Conservation (phyloP, 441 rosid genomes). For the Metrosideros polymorpha region DNA sequence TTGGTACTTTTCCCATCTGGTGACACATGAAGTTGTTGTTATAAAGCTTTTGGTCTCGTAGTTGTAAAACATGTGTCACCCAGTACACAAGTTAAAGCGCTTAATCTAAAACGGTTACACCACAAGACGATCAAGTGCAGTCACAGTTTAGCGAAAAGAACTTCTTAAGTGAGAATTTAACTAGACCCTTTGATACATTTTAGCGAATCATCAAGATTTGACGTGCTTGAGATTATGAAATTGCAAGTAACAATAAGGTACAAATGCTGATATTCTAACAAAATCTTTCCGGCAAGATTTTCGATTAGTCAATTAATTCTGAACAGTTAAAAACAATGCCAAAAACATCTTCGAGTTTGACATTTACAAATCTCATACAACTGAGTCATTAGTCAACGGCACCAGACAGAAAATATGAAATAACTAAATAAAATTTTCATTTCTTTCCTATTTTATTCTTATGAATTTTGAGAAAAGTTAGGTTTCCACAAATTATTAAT, state of each 20-base stretch:
- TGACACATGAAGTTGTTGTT: not conserved
- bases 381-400: not conserved
- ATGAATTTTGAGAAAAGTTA: not conserved
- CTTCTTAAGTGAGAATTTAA: not conserved
- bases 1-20: no score
- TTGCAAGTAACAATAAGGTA: not conserved
- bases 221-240: not conserved
- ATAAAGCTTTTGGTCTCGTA: not conserved
- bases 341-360: not conserved
- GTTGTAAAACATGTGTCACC: not conserved
- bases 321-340: not conserved
- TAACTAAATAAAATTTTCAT: not conserved
- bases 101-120: not conserved
- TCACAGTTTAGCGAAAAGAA: not conserved
- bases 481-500: not conserved
- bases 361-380: not conserved
- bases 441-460: not conserved
- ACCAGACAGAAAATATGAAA: not conserved
- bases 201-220: not conserved
- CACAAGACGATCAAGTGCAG: fast-evolving
- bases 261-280: not conserved
- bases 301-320: not conserved
- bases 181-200: not conserved
- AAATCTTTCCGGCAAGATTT: no score
- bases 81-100: fast-evolving